Evolutionary conservation across 257 asterid species (phyloP).

Genomic region (Jacaranda copaia): DNA sequence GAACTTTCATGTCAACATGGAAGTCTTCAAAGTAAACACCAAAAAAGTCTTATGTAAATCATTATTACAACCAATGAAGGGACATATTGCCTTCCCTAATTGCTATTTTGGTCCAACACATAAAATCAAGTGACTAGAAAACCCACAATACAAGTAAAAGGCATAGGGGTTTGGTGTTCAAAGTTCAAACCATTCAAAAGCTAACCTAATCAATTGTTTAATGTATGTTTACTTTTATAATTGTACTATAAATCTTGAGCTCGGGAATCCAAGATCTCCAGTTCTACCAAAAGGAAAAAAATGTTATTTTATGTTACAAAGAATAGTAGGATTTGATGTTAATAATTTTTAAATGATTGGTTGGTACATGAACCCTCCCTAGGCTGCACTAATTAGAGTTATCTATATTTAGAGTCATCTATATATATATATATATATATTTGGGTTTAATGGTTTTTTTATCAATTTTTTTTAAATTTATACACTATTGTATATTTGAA

Average conservation of each 20-base stretch:
- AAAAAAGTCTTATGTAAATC: not conserved
- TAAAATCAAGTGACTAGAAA: not conserved
- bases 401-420: no score
- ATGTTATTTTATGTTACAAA: not conserved
- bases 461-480: no score
- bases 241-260: constrained; percentile 17
- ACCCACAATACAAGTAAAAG: no score
- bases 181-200: not conserved
- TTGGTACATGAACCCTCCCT: constrained; percentile 3
- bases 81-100: not conserved
- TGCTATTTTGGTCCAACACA: constrained; percentile 7
- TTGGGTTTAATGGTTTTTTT: not conserved
- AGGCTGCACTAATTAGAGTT: not conserved
- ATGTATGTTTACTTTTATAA: not conserved
- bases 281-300: not conserved
- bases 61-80: not conserved
- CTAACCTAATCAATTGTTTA: not conserved
- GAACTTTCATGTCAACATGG: no score
- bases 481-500: no score
- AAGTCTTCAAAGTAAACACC: not conserved
- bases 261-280: constrained; percentile 17
- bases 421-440: no score
- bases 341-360: not conserved
- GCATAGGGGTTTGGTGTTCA: not conserved
- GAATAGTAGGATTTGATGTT: constrained; percentile 1